These are phyloP conservation scores for Vitis hybrid DNA, from an alignment of 177 flowering plant genomes.

Conservation along the genomic window DNA sequence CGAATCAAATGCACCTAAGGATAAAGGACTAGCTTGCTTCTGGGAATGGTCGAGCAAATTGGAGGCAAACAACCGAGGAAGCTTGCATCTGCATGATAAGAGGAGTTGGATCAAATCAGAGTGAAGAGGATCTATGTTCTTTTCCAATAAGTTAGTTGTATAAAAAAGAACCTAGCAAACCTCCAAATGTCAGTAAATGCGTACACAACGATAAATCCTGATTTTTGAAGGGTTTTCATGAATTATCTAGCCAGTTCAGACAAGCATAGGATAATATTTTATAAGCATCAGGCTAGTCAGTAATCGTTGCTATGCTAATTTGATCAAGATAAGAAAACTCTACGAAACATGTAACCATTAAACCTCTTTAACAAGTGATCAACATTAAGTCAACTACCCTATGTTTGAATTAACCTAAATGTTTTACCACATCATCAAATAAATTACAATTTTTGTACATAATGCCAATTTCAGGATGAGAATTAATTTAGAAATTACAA, in stretches of 20 bases:
- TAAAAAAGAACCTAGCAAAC: conserved; percentile 70
- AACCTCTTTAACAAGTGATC: too few relatives aligned
- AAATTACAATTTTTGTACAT: too few relatives aligned
- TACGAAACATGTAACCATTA: too few relatives aligned
- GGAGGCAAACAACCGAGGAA: conserved; percentile 56
- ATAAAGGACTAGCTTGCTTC: conserved; percentile 21
- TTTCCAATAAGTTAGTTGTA: conserved; percentile 79
- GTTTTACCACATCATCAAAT: too few relatives aligned
- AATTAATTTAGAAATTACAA: too few relatives aligned
- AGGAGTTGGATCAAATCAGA: conserved; percentile 59
- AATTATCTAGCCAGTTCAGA: neutral
- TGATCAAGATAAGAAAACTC: too few relatives aligned
- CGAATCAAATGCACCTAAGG: conserved; percentile 27
- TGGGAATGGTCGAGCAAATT: conserved; percentile 35
- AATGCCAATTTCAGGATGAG: too few relatives aligned
- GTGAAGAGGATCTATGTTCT: conserved; percentile 80
- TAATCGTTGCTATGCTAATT: too few relatives aligned
- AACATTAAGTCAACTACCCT: too few relatives aligned
- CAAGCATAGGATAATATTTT: neutral
- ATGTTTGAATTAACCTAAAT: too few relatives aligned
- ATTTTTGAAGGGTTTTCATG: too few relatives aligned
- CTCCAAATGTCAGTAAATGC: conserved; percentile 9
- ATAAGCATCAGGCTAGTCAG: too few relatives aligned
- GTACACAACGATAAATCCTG: neutral
- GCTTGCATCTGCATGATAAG: conserved; percentile 50